Base-by-base conservation (phyloP, 148 eudicot species). In the Cornus florida region DNA sequence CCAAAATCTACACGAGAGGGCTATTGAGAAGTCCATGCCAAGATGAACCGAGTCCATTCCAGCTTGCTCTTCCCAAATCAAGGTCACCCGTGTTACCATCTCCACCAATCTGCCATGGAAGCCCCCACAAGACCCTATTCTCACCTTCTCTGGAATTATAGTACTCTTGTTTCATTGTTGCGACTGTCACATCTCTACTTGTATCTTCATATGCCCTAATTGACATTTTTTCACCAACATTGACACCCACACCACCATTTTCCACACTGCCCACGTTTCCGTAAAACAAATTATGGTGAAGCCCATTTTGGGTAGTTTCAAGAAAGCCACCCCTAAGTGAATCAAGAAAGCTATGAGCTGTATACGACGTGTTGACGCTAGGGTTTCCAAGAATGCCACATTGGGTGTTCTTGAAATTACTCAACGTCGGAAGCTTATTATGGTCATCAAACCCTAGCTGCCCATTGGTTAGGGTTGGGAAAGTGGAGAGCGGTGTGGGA, bases 1-100 rank as follows among this genome's bases (percentile, higher is more conserved):
- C 67, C 24, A 24, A 16, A 35, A 69, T 9, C 38, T 90, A 92
- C 90, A 90, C 89, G 59, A 92, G 86, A 81, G 97, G 93, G 77
- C 91, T 92, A 62, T 92, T 90, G 43, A 90, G 70, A 41, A 92
- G 92, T 43, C 92, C 91, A 80, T 90, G 91, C 92, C 93, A 90
- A 70, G 83, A 74, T 10, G 90, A 81, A 31, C 88, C 90, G 70
- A 82, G 24, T 65, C 90, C 89, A 83, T 88, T 90, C 88, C 93
- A 87, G 59, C 79, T 84, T 69, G 80, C 87, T 73, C 87, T 84
- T 56, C 85, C 84, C 70, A 82, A 70, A 76, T 78, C 85, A 71
- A 79, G 41, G 71, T 79, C 85, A 78, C 71, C 84, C 79, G 74
- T 60, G 70, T 72, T 82, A 33, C 78, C 85, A 59, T 86, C 87